Evolutionary conservation across 1,284 basidiomycete species (phyloP).

Genomic region (Coriolopsis trogii): DNA sequence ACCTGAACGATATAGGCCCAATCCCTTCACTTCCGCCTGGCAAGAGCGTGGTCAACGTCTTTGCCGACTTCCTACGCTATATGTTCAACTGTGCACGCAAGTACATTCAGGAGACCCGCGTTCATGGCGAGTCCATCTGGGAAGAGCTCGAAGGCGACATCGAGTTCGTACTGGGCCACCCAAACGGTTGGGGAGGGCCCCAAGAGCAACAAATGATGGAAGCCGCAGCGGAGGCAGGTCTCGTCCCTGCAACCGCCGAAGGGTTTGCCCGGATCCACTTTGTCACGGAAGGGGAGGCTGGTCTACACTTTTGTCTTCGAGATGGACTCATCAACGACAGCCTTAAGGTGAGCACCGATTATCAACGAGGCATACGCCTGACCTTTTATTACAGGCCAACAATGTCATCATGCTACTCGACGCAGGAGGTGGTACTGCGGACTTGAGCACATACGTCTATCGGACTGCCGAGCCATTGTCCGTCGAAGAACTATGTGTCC

Average conservation of each 20-base stretch:
- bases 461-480: slow-evolving; percentile 26
- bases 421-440: slow-evolving; percentile 59
- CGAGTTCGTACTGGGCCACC: slow-evolving; percentile 43
- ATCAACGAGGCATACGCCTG: too few relatives aligned
- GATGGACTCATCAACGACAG: too few relatives aligned
- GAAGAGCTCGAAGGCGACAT: slow-evolving; percentile 33
- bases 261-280: slow-evolving; percentile 42
- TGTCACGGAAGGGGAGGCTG: slow-evolving; percentile 54
- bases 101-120: slow-evolving; percentile 52
- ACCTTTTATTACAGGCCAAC: too few relatives aligned
- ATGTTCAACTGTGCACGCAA: slow-evolving; percentile 45
- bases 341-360: too few relatives aligned
- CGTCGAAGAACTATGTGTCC: slow-evolving; percentile 9
- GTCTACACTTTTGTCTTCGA: slow-evolving; percentile 49
- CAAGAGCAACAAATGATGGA: slow-evolving; percentile 44
- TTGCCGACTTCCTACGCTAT: slow-evolving; percentile 57
- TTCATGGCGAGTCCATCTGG: slow-evolving; percentile 44
- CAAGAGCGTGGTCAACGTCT: slow-evolving; percentile 49
- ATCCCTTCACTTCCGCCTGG: slow-evolving; percentile 36
- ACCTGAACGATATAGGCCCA: slow-evolving; percentile 16
- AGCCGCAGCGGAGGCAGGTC: slow-evolving; percentile 38
- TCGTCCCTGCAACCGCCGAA: slow-evolving; percentile 32
- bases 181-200: slow-evolving; percentile 48
- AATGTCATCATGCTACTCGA: slow-evolving; percentile 53
- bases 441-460: slow-evolving; percentile 49